A percentile compares a stretch with the other conserved stretches of the same genome.
Conservation (phyloP, 2,329 filamentous ascomycete genomes). For the Talaromyces rugulosus region DNA sequence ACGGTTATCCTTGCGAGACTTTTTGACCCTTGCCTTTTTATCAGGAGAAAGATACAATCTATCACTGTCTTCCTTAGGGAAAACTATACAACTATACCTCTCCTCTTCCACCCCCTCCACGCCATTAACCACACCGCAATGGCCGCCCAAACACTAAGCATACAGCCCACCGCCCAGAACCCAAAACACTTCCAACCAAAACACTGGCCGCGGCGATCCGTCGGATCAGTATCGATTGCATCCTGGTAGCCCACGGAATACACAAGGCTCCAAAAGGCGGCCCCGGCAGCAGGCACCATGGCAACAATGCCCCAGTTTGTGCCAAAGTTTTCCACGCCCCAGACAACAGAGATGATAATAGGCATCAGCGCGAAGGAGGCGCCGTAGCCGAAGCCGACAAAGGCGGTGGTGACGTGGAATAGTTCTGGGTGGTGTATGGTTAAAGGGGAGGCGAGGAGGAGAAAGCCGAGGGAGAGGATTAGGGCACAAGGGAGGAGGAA, state of each 20-base stretch:
- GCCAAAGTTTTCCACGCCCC: slow-evolving; percentile 97
- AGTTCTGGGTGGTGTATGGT: slow-evolving; percentile 72
- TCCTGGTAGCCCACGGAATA: slow-evolving; percentile 58
- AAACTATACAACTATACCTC: slow-evolving; percentile 64
- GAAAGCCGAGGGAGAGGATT: slow-evolving; percentile 69
- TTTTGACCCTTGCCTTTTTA: not conserved
- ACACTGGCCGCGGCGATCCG: slow-evolving; percentile 54
- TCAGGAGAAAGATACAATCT: not conserved
- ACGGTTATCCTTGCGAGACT: not conserved
- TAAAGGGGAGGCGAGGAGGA: slow-evolving; percentile 73
- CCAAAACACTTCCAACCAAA: slow-evolving; percentile 80
- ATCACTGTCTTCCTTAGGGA: not conserved
- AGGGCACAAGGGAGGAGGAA: slow-evolving; percentile 75
- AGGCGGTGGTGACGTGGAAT: slow-evolving; percentile 80
- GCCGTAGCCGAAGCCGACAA: slow-evolving; percentile 88
- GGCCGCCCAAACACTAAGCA: slow-evolving; percentile 72
- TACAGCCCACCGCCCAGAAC: slow-evolving; percentile 75
- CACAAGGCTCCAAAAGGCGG: slow-evolving; percentile 84
- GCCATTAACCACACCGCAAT: slow-evolving; percentile 69
- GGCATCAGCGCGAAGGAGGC: slow-evolving; percentile 85
- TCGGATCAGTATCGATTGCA: slow-evolving; percentile 13
- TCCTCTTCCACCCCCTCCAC: slow-evolving; percentile 79
- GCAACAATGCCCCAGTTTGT: slow-evolving; percentile 97
- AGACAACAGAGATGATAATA: slow-evolving; percentile 93
- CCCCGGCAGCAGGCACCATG: slow-evolving; percentile 82